Evolutionary conservation across 495 filamentous ascomycete genomes (phyloP), one percentile per base, ranked within the genome.

Genomic region (Alectoria sarmentosa): DNA sequence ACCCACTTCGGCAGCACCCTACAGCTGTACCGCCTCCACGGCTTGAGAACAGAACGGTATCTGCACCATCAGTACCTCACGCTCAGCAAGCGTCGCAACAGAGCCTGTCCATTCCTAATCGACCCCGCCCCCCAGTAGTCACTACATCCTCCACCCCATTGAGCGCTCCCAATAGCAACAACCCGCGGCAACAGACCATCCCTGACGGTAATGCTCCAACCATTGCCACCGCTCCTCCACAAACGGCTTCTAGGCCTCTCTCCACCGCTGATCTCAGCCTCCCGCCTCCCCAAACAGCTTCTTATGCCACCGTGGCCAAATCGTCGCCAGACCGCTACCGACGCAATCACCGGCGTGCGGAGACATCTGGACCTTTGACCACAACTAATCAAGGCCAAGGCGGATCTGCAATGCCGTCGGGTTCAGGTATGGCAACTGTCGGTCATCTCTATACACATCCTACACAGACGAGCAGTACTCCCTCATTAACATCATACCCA

Each of bases 291-390:
- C 61, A 60, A 21, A 75, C 79, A n/a, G 74, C 78, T 32, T 70
- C 77, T 30, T 65, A 67, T 37, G 58, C 69, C 54, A 65, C 60
- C 34, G 63, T 63, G 21, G 71, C 79, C 46, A 86, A 88, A 65
- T 80, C 87, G 19, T 84, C 84, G 6, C 86, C 87, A 10, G 85
- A 89, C 73, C 84, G 87, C 10, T 90, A 89, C 70, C 79, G 84
- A 61, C 84, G 86, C 49, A 78, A 77, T 32, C 78, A 80, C 61
- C 82, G 81, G 44, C 76, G 82, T 48, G 70, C 76, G 14, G 81
- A 84, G 61, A 73, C 76, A 37, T 70, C 70, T 39, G 75, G 71
- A 37, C 44, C 58, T 3, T 54, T 63, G 36, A 46, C 34, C 19
- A 58, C 60, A 32, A 52, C 39, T 34, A 46, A 14, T 34, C 41